Percentiles rank a stretch among this genome's conserved stretches.
Evolutionary conservation across 148 eudicot species (phyloP).

Genomic region (Drosera capensis): DNA sequence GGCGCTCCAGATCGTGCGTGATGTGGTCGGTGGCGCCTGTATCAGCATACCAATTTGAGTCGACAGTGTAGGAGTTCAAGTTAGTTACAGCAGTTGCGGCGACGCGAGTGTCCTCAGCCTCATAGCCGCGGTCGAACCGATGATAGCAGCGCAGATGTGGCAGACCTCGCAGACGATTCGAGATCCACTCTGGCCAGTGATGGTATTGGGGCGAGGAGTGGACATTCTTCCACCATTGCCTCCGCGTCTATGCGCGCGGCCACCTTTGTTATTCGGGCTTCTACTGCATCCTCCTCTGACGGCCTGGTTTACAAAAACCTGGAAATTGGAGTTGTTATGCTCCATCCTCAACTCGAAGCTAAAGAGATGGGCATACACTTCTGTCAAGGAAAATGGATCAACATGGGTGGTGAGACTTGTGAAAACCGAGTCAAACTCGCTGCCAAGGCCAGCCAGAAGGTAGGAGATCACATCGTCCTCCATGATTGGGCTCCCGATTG

Average conservation of each 20-base stretch:
- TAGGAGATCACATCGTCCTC: not conserved
- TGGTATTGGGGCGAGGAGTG: not conserved
- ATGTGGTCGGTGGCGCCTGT: not conserved
- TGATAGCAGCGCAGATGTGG: not conserved
- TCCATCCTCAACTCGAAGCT: too few species aligned
- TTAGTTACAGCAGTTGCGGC: too few species aligned
- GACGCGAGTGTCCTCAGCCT: too few species aligned
- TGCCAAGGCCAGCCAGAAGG: not conserved
- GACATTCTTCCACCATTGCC: too few species aligned
- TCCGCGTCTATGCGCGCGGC: too few species aligned
- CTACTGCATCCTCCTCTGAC: too few species aligned
- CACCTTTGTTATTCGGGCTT: too few species aligned
- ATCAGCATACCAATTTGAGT: not conserved
- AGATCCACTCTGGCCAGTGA: not conserved
- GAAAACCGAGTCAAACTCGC: not conserved
- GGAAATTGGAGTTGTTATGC: too few species aligned
- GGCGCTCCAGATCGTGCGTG: not conserved
- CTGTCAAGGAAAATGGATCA: too few species aligned
- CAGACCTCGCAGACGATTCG: not conserved
- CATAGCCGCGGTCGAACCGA: too few species aligned
- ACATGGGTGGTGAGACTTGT: not conserved
- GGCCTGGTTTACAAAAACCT: too few species aligned
- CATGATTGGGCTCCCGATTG: not conserved
- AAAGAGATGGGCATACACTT: not conserved
- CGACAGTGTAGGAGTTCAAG: too few species aligned